phyloP scores from a whole-genome alignment of 768 basidiomycete genomes.

The Leucocoprinus birnbaumii region DNA sequence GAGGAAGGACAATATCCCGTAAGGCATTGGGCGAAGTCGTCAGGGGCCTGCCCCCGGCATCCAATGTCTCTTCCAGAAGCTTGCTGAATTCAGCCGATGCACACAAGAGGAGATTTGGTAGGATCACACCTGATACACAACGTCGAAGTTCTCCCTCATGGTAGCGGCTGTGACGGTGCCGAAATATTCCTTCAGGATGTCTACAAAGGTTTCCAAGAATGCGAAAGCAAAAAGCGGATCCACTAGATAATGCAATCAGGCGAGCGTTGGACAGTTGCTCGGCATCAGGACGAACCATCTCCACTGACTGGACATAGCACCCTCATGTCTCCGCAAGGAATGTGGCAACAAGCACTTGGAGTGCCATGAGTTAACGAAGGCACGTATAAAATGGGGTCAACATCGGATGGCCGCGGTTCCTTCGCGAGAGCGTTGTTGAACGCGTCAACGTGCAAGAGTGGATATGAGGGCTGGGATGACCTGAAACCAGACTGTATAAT shows the following conservation, averaged over 20 bases:
- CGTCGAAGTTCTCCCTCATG: slow-evolving; percentile 90
- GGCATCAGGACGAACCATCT: slow-evolving; percentile 59
- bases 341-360: slow-evolving; percentile 82
- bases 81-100: slow-evolving; percentile 24
- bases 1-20: slow-evolving; percentile 91
- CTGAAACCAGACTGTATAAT: slow-evolving; percentile 92
- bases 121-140: slow-evolving; percentile 80
- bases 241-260: slow-evolving; percentile 41
- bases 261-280: background rate
- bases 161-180: slow-evolving; percentile 78
- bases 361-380: slow-evolving; percentile 42
- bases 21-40: slow-evolving; percentile 90
- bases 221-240: slow-evolving; percentile 90
- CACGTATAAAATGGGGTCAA: slow-evolving; percentile 78
- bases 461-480: slow-evolving; percentile 71
- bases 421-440: slow-evolving; percentile 71
- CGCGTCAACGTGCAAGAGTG: slow-evolving; percentile 83
- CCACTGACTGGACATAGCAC: slow-evolving; percentile 81
- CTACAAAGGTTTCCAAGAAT: slow-evolving; percentile 82
- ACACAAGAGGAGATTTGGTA: background rate
- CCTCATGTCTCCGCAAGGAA: slow-evolving; percentile 71
- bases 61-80: slow-evolving; percentile 95
- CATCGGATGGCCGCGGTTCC: slow-evolving; percentile 44
- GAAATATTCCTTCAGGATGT: slow-evolving; percentile 84
- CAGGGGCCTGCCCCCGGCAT: slow-evolving; percentile 87